Evolutionary conservation across 805 yeast genomes (phyloP), one percentile per base, ranked within the genome.

Genomic region (Diddensiella transvaalensis): DNA sequence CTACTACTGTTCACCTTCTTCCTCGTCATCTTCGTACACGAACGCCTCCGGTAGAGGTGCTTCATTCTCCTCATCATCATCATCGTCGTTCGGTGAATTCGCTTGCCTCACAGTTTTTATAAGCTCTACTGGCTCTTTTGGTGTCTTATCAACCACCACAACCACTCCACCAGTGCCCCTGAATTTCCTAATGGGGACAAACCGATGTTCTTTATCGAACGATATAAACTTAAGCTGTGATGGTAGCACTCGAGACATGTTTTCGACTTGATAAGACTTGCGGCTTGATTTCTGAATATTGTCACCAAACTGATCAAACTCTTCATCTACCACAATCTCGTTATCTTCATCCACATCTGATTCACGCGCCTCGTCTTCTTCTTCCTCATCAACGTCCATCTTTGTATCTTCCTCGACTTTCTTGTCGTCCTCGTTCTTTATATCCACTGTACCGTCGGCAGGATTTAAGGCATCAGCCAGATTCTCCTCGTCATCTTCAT

Each of bases 161-260:
- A 65, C 49, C 3, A 67, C 70, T 23, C 70, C 70, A 32, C 61
- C 61, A 17, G 53, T 44, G 62, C 87, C 78, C 71, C 72, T 82
- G 64, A 80, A 81, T 63, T 82, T 84, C 65, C 95, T 83, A 5
- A 89, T 83, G 3, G 98, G 97, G 29, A 74, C 77, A 66, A 84
- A 91, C 61, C 96, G 77, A 42, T 78, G 83, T 44, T 49, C 45
- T 18, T 40, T 22, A 48, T 80, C 85, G 63, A 91, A 89, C 3
- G 95, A 76, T 45, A 93, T 79, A 69, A 82, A 87, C 66, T 83
- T 84, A 50, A 90, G 74, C 70, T 93, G 98, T 40, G 83, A 78
- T 13, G 98, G 98, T 47, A 93, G 72, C 1, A 93, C 96, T 61
- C 99, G 80, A 10, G 93, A 77, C 77, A 91, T 72, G 64, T 93